Evolutionary conservation across 192 early-diverging fungal genomes (phyloP).

Genomic region (Mortierella claussenii): DNA sequence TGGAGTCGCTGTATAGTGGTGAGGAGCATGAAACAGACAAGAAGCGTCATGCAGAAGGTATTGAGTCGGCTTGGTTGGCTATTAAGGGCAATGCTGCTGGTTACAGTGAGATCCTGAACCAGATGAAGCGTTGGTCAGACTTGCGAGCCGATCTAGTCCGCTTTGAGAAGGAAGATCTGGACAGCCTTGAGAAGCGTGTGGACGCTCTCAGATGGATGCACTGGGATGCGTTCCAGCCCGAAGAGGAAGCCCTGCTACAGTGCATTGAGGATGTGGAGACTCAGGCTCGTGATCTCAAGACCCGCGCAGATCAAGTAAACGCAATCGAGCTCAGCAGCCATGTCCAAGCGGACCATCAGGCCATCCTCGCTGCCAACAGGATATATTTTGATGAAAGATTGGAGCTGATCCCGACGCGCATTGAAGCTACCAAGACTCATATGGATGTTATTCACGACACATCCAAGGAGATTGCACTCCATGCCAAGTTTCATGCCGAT

Average conservation of each 20-base stretch:
- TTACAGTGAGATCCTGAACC: conserved; percentile 24
- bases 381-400: conserved; percentile 28
- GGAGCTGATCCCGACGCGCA: conserved; percentile 14
- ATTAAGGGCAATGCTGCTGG: conserved; percentile 18
- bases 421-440: conserved; percentile 25
- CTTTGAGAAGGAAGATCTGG: conserved; percentile 41
- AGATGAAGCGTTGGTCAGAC: conserved; percentile 40
- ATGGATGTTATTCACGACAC: conserved; percentile 43
- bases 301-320: conserved; percentile 5
- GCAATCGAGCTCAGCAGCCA: background rate
- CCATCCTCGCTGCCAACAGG: conserved; percentile 27
- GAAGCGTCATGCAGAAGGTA: conserved; percentile 8
- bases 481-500: conserved; percentile 52
- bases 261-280: conserved; percentile 21
- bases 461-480: conserved; percentile 48
- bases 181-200: conserved; percentile 35
- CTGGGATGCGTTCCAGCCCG: conserved; percentile 47
- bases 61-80: conserved; percentile 25
- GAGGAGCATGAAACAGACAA: conserved; percentile 7
- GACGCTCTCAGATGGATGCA: conserved; percentile 50
- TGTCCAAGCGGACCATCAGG: conserved; percentile 6
- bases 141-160: conserved; percentile 3
- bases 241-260: conserved; percentile 29
- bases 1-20: conserved; percentile 3
- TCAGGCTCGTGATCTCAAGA: conserved; percentile 15